Evolutionary conservation across 2,329 filamentous ascomycete genomes (phyloP).

Genomic region (Ceratocystis diversiconidia): DNA sequence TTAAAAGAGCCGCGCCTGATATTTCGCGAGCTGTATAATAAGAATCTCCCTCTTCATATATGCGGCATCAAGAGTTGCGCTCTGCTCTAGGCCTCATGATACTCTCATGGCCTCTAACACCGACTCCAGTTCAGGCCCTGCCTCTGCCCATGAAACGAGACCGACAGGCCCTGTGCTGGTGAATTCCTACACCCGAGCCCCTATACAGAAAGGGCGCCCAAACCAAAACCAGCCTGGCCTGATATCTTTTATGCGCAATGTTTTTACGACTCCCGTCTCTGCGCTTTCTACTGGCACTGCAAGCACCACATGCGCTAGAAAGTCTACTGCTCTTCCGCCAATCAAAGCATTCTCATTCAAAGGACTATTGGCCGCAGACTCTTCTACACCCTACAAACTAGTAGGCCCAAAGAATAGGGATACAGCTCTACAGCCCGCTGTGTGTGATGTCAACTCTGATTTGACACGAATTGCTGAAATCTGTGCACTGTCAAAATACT

Average conservation of each 20-base stretch:
- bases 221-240: not conserved
- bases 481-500: conserved; percentile 50
- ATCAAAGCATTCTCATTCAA: conserved; percentile 52
- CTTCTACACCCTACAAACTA: not conserved
- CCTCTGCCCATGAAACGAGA: not conserved
- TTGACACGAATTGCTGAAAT: conserved; percentile 44
- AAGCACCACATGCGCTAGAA: not conserved
- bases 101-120: not conserved
- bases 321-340: conserved; percentile 33
- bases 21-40: not conserved
- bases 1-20: not conserved
- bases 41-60: not conserved
- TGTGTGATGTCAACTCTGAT: not conserved
- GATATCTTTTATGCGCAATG: not conserved
- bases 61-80: not conserved
- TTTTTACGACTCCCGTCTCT: not conserved
- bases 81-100: not conserved
- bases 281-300: not conserved
- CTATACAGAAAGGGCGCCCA: conserved; percentile 10
- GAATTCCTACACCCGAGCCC: conserved; percentile 19
- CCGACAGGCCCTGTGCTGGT: conserved; percentile 1
- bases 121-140: not conserved
- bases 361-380: conserved; percentile 38
- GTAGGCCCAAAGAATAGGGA: not conserved
- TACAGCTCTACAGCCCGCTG: conserved; percentile 28